Base-by-base conservation (phyloP, 1,284 basidiomycete species). In the Rhizoctonia solani region DNA sequence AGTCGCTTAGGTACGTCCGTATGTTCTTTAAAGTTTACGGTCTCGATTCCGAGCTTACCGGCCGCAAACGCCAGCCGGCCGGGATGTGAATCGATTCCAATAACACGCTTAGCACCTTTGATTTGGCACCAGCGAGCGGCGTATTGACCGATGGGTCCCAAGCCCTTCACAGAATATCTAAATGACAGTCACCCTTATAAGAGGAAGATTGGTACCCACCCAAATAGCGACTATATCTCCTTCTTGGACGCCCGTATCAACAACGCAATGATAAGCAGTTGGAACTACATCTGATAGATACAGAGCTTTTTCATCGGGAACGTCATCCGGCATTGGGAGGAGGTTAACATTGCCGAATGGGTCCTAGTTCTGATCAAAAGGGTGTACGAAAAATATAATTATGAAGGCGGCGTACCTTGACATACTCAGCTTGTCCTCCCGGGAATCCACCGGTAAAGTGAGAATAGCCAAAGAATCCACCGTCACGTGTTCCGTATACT, bases 381-480 rank as follows among this genome's bases (percentile, higher is more conserved):
- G 72, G 13, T 27, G 23, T 25, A 9, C 5, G 6, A 11, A 9
- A 46, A 46, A 19, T 5, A 46, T 46, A 5, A 6, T 6, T 21
- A 46, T 19, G 13, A 21, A 39, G 16, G 9, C 8, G 6, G 27
- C 69, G 46, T 30, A 73, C 71, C 52, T 74, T 68, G 5, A 85
- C 83, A 71, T 85, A 87, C 74, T 88, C 86, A 0, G 85, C 84
- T 74, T 92, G 90, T 0, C 87, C 88, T 19, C 85, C 89, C 1
- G 89, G 82, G 74, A 86, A 90, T 1, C 89, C 89, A 2, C 89
- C 88, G 0, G 87, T 86, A 71, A 89, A 84, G 76, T 89, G 87
- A 14, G 84, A 85, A 76, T 89, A 89, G 1, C 88, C 87, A 71
- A 90, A 88, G 79, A 90, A 87, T 0, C 87, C 89, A 2, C 88